Evolutionary conservation across 1,139 yeast species (phyloP).

Genomic region (Suhomyces atakaporum): DNA sequence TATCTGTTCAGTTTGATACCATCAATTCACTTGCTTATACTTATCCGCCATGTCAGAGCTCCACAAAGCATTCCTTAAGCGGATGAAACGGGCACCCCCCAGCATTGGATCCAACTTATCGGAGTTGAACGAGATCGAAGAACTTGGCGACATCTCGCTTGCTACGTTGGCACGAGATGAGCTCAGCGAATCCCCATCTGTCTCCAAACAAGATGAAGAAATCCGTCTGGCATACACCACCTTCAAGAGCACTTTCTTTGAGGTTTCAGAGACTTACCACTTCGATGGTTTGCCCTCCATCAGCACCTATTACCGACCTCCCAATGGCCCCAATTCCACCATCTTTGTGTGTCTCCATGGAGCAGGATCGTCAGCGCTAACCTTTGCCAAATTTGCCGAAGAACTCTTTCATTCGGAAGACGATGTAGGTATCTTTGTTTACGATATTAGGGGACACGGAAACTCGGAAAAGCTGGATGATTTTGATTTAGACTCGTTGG

Average conservation of each 20-base stretch:
- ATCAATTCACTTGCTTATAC: not conserved
- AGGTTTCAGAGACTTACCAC: slow-evolving; percentile 10
- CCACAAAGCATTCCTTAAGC: slow-evolving; percentile 13
- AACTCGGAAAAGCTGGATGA: slow-evolving; percentile 31
- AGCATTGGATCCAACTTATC: slow-evolving; percentile 2
- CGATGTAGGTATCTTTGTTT: slow-evolving; percentile 61
- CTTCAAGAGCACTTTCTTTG: slow-evolving; percentile 12
- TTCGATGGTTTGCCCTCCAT: slow-evolving; percentile 22
- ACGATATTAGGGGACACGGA: slow-evolving; percentile 89
- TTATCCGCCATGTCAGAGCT: slow-evolving; percentile 16
- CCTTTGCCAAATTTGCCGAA: slow-evolving; percentile 62
- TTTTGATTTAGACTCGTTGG: slow-evolving; percentile 53
- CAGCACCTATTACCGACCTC: slow-evolving; percentile 63
- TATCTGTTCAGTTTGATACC: too few relatives aligned
- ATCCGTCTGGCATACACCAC: slow-evolving; percentile 2
- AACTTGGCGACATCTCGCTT: not conserved
- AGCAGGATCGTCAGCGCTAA: slow-evolving; percentile 85
- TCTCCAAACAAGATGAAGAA: slow-evolving; percentile 4
- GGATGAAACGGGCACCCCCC: slow-evolving; percentile 5
- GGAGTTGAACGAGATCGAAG: slow-evolving; percentile 7
- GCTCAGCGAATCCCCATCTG: not conserved
- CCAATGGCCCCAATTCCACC: slow-evolving; percentile 47
- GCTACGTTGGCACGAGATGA: slow-evolving; percentile 5
- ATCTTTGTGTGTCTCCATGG: slow-evolving; percentile 85
- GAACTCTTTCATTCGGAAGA: slow-evolving; percentile 19